Base-by-base conservation (phyloP, 257 asterid genomes). In the Thymus quinquecostatus region DNA sequence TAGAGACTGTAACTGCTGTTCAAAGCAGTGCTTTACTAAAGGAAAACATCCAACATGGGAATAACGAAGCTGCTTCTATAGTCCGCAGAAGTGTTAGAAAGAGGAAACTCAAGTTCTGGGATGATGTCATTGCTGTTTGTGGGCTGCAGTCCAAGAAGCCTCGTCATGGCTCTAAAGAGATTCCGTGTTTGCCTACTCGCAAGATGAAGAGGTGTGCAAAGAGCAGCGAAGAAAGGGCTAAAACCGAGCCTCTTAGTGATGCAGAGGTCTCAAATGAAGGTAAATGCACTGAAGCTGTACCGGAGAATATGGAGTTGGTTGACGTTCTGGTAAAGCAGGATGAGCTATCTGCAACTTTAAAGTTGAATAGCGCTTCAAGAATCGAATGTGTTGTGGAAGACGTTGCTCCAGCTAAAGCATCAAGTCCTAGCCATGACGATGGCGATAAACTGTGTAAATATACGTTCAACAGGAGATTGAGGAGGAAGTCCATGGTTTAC, bases 51-150 rank as follows among this genome's bases (percentile, higher is more conserved):
- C 78, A 53, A 41, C 77, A 27, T 68, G 84, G 73, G 43, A 65
- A 80, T 10, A 8, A 51, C 56, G 82, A 61, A 64, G 32, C 64
- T 45, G 65, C 74, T 79, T 77, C 86, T 76, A 77, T 72, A 74
- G 75, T 80, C 59, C 86, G 93, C 67, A 77, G 95, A 82, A 89
- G 96, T 68, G 28, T 54, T 53, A 81, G 97, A 58, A 87, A 87
- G 79, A 87, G 96, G 66, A 88, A 83, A 40, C 76, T 76, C 71
- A 86, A 86, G 73, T 74, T 75, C 48, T 81, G 88, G 82, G 92
- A 79, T 12, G 86, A 78, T 71, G 74, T 73, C 74, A 71, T 60
- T 50, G 62, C 78, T 60, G 75, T 82, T 14, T 69, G 77, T 75
- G 81, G 82, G 76, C 44, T 58, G 71, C 65, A 64, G 75, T n/a